Evolutionary conservation across 768 basidiomycete genomes (phyloP), one percentile per base, ranked within the genome.

Genomic region (Pleurotus salmoneostramineus): DNA sequence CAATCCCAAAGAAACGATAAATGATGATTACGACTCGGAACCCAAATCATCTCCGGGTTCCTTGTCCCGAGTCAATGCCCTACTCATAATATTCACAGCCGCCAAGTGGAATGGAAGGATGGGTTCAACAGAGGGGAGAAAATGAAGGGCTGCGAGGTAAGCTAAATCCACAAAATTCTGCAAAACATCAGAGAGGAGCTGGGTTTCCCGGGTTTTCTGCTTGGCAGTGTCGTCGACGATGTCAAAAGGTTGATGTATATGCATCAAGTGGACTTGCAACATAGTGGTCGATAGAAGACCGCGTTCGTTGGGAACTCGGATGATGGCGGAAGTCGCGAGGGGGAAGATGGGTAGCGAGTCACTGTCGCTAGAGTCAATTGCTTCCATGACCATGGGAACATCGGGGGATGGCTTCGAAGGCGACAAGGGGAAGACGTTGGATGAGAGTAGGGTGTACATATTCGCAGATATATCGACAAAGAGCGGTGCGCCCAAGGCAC

Each of bases 21-120:
- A 27, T 27, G n/a, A 40, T 8, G 43, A 50, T 44, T 33, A 49
- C 15, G 32, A 33, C 15, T 51, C 50, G 31, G 27, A 57, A 52
- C 58, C 27, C 12, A 15, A 27, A 61, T 61, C 58, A 35, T 61
- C 35, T 12, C 54, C 58, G 21, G 37, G 36, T 6, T 60, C 64
- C 50, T 56, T 69, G 54, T 76, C 76, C 12, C 70, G 69, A 47
- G 71, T 73, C 51, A 80, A 64, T 14, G 76, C 77, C 47, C 69
- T 68, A 36, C 72, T 70, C 83, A 91, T 88, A 15, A 77, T 76
- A 58, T 89, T 84, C 27, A 90, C 76, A 12, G 89, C 88, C 33
- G 83, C 85, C 36, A 93, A 75, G 65, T 93, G 91, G 66, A 88
- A 83, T 10, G 91, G 91, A 52, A 93, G 68, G 40, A 75, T 72